phyloP scores from a whole-genome alignment of 2,329 filamentous ascomycete species.

The Clarireedia hainanense region DNA sequence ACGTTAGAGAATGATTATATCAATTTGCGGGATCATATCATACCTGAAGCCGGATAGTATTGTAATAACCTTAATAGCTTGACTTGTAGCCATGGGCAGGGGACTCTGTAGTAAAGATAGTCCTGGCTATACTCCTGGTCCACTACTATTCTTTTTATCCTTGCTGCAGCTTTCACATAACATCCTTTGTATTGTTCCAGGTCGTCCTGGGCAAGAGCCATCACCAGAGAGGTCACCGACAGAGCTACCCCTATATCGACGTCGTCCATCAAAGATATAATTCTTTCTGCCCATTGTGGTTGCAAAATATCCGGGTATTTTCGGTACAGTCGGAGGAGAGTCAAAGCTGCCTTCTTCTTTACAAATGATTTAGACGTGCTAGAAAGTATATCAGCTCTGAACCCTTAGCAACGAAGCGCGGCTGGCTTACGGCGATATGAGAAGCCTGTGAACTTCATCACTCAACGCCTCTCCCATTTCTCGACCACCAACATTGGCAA shows the following conservation, averaged over 20 bases:
- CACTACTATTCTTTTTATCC: conserved; percentile 82
- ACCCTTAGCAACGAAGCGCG: not conserved
- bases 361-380: conserved; percentile 91
- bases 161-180: conserved; percentile 86
- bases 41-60: conserved; percentile 91
- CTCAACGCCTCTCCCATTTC: conserved; percentile 97
- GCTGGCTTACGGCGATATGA: conserved; percentile 79
- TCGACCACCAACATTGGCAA: conserved; percentile 91
- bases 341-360: conserved; percentile 97
- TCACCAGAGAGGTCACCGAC: conserved; percentile 91
- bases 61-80: conserved; percentile 87
- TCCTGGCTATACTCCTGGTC: conserved; percentile 84
- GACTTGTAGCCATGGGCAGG: conserved; percentile 96
- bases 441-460: conserved; percentile 80
- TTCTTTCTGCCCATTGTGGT: conserved; percentile 93
- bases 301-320: conserved; percentile 93
- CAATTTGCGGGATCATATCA: conserved; percentile 17
- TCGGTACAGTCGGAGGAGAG: conserved; percentile 84
- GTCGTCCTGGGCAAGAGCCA: conserved; percentile 89
- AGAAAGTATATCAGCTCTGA: conserved; percentile 1
- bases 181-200: conserved; percentile 90
- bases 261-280: conserved; percentile 98
- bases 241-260: conserved; percentile 87
- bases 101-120: conserved; percentile 99
- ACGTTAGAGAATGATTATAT: conserved; percentile 8